phyloP scores from a whole-genome alignment of 345 rosid genomes.

The Brassica cretica region DNA sequence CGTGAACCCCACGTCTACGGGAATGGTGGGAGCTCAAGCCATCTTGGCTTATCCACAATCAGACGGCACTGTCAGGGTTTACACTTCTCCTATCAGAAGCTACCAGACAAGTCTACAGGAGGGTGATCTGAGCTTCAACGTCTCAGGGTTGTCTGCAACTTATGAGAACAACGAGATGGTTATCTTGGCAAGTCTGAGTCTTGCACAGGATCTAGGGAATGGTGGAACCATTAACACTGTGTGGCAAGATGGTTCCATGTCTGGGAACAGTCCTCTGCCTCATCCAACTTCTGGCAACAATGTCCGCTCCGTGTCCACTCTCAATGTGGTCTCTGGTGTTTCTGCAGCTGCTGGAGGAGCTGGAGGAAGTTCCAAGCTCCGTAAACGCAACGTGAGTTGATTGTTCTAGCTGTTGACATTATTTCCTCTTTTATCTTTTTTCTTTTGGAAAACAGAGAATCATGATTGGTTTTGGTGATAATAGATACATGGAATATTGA shows the following conservation, averaged over 20 bases:
- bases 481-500: constrained; percentile 82
- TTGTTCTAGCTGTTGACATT: constrained; percentile 35
- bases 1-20: constrained; percentile 64
- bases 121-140: constrained; percentile 67
- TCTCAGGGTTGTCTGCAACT: constrained; percentile 57
- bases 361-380: constrained; percentile 49
- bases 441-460: constrained; percentile 23
- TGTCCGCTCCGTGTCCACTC: constrained; percentile 55
- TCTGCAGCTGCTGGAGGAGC: constrained; percentile 40
- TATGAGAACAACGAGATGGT: constrained; percentile 58
- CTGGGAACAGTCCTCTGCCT: constrained; percentile 40
- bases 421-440: constrained; percentile 40
- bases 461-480: constrained; percentile 14
- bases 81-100: constrained; percentile 59
- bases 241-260: constrained; percentile 83
- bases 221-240: constrained; percentile 59
- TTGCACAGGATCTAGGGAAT: constrained; percentile 35
- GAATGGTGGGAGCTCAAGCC: constrained; percentile 84
- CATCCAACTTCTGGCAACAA: constrained; percentile 63
- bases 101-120: constrained; percentile 53
- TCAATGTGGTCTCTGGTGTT: constrained; percentile 64
- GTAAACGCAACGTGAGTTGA: constrained; percentile 61
- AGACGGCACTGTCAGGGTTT: constrained; percentile 62
- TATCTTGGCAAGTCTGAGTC: constrained; percentile 63
- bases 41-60: constrained; percentile 66